phyloP scores from a whole-genome alignment of 495 filamentous ascomycete species.

The Podospora bellae-mahoneyi region DNA sequence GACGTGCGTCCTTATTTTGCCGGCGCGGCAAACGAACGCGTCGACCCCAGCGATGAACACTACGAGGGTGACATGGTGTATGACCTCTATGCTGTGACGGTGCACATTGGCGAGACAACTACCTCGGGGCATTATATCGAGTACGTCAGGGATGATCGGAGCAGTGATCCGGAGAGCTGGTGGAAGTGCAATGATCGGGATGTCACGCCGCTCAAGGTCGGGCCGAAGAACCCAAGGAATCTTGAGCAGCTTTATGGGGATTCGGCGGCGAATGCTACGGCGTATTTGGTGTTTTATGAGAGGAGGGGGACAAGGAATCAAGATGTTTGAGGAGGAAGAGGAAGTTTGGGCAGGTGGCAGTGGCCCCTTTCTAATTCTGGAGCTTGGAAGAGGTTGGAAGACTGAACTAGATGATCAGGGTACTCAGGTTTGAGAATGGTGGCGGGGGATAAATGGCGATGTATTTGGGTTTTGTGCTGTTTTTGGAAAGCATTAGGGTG shows the following conservation, averaged over 20 bases:
- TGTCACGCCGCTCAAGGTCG: slow-evolving; percentile 31
- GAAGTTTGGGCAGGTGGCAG: not conserved
- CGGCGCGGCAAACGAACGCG: slow-evolving; percentile 12
- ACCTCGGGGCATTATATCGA: slow-evolving; percentile 45
- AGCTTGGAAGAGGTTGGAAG: not conserved
- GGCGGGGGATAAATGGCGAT: not conserved
- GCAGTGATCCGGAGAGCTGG: slow-evolving; percentile 33
- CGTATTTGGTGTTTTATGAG: slow-evolving; percentile 34
- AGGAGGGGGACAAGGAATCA: slow-evolving; percentile 19
- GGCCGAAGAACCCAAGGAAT: slow-evolving; percentile 1
- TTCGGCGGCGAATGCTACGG: slow-evolving; percentile 13
- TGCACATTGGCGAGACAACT: slow-evolving; percentile 31
- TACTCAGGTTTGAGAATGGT: not conserved
- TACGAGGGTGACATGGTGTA: slow-evolving; percentile 35
- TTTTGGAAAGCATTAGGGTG: not conserved
- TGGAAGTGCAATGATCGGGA: slow-evolving; percentile 32
- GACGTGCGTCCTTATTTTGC: slow-evolving; percentile 34
- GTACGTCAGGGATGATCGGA: slow-evolving; percentile 35
- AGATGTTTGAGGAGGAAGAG: not conserved
- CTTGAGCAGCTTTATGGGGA: slow-evolving; percentile 26
- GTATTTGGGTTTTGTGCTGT: not conserved
- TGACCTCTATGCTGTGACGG: slow-evolving; percentile 46
- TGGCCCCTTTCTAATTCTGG: not conserved
- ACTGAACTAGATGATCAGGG: not conserved
- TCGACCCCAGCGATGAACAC: slow-evolving; percentile 11